Base-by-base conservation (phyloP, 116 monocot species). In the Zostera marina region DNA sequence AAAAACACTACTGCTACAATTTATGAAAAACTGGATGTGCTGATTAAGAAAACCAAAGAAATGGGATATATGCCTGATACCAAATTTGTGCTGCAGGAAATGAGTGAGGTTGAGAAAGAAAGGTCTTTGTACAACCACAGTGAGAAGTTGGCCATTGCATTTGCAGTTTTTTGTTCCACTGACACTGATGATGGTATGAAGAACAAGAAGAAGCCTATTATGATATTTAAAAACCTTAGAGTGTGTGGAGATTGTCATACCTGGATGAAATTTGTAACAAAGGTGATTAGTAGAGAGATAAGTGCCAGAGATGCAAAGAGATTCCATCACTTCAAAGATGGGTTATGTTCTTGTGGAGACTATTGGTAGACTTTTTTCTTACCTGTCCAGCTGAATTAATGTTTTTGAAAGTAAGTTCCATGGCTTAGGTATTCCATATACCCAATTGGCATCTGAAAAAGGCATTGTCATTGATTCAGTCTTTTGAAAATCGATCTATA, bases 171-270 rank as follows among this genome's bases (percentile, higher is more conserved):
- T 60, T 71, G 58, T 21, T 59, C 32, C 32, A 32, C 32, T 32
- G 32, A n/a, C n/a, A n/a, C n/a, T n/a, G n/a, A n/a, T n/a, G n/a
- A 65, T 42, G 51, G 25, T 13, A 32, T 22, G 0, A 53, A 44
- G 58, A 62, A 47, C 1, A 40, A 8, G 7, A 21, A 14, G 14
- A 32, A 51, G 13, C 14, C 40, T 20, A 80, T 81, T 26, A 63
- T 51, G 40, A 73, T 86, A 51, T 75, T 75, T 52, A 86, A 85
- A 17, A 85, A 85, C 59, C 75, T 81, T 16, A 77, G 85, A 17
- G 81, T 81, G 38, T 78, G 85, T 66, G 78, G 77, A 41, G 85
- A 85, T 68, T 85, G 85, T 22, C 85, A 85, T 73, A 59, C 54
- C 52, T 85, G 80, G 85, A 72, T 85, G 11, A 78, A 85, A 61